These are phyloP conservation scores for Nicotiana rustica DNA, from an alignment of 305 asterid genomes.

Conservation along the genomic window DNA sequence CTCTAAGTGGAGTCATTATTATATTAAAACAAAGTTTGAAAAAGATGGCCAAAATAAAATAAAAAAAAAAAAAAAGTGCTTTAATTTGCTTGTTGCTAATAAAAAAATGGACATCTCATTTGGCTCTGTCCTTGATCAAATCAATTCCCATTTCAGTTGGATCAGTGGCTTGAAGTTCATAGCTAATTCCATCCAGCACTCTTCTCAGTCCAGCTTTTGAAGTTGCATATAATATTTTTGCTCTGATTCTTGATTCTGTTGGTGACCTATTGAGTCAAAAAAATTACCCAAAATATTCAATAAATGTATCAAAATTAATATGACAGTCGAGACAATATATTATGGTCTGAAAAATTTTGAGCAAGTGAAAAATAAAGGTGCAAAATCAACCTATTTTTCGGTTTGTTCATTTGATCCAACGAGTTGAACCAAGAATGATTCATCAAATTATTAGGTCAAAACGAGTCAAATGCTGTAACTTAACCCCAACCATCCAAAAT, in stretches of 20 bases:
- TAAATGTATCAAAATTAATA: too few species aligned
- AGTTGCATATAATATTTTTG: constrained; percentile 86
- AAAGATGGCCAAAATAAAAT: constrained; percentile 9
- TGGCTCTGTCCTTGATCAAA: constrained; percentile 72
- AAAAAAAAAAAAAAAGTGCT: constrained; percentile 26
- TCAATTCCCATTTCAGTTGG: constrained; percentile 94
- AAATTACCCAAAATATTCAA: too few species aligned
- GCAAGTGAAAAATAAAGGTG: neutral
- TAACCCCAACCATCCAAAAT: neutral
- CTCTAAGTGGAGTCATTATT: constrained; percentile 46
- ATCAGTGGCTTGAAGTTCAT: constrained; percentile 92
- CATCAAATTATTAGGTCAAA: neutral
- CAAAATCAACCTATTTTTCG: too few species aligned
- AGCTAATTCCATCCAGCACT: constrained; percentile 82
- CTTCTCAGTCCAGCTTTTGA: constrained; percentile 79
- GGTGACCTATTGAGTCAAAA: constrained; percentile 63
- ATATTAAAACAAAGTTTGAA: constrained; percentile 31
- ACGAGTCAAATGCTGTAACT: neutral
- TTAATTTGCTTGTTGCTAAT: constrained; percentile 27
- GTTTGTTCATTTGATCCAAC: neutral
- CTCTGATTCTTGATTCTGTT: constrained; percentile 76
- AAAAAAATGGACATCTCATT: constrained; percentile 35
- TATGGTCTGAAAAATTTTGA: neutral
- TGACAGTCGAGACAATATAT: too few species aligned
- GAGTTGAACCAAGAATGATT: neutral